Percentiles rank a stretch among this genome's conserved stretches.
Evolutionary conservation across 768 basidiomycete genomes (phyloP).

Genomic region (Pisolithus microcarpus): DNA sequence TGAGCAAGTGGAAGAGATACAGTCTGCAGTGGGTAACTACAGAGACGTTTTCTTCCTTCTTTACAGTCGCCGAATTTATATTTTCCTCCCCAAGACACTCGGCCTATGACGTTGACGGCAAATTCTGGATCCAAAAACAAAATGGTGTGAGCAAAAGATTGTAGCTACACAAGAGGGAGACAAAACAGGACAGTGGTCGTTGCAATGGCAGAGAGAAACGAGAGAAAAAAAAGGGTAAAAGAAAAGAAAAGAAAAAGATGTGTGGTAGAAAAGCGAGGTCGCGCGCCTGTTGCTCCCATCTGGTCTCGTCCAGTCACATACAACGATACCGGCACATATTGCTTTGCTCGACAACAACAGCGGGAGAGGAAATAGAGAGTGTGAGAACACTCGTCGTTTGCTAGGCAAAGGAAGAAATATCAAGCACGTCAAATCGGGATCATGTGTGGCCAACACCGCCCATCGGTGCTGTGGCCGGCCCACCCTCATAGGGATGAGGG

Average conservation of each 20-base stretch:
- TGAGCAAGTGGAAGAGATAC: too few species aligned
- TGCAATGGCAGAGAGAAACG: background rate
- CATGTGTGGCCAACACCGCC: conserved; percentile 61
- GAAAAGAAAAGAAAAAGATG: background rate
- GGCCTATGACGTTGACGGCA: background rate
- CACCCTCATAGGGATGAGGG: conserved; percentile 68
- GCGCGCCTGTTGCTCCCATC: conserved; percentile 2
- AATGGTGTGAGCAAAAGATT: conserved; percentile 20
- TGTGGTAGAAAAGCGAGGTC: too few species aligned
- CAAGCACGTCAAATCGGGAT: conserved; percentile 14
- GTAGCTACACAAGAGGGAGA: conserved; percentile 16
- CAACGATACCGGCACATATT: conserved; percentile 19
- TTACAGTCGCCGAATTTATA: background rate
- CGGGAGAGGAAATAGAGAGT: too few species aligned
- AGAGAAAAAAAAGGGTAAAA: too few species aligned
- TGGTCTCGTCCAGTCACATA: conserved; percentile 16
- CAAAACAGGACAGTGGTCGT: background rate
- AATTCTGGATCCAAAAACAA: conserved; percentile 18
- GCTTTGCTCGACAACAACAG: conserved; percentile 21
- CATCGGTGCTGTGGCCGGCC: conserved; percentile 67
- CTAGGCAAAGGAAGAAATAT: background rate
- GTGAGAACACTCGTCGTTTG: background rate
- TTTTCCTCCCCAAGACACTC: background rate
- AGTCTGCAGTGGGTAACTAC: too few species aligned
- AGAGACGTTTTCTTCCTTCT: background rate